Base-by-base conservation (phyloP, 371 early-diverging fungal genomes). In the Mucor irregularis region DNA sequence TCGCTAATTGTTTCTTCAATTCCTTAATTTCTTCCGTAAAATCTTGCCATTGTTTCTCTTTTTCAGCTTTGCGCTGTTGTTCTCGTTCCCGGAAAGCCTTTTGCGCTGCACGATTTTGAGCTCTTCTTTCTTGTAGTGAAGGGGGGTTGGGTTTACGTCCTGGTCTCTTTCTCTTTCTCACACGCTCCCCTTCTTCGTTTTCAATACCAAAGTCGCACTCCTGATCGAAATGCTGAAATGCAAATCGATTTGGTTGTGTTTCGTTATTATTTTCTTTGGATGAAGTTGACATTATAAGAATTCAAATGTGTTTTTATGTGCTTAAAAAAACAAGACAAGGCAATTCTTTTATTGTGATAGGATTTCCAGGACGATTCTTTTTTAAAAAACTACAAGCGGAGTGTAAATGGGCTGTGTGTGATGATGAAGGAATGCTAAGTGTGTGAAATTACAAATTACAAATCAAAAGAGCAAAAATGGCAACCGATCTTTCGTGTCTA, bases 101-200 rank as follows among this genome's bases (percentile, higher is more conserved):
- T 33, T 67, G 68, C 0, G 63, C 53, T 19, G 60, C 49, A 44
- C 68, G 40, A 21, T 67, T 67, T 51, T 67, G 68, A 0, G 54
- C 68, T 46, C 58, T 34, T 54, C 63, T 37, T 25, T 63, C 58
- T 34, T 61, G 58, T 19, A 42, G 17, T 0, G 55, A 42, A 28
- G 68, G 68, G 10, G 68, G 68, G 16, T 67, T 62, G 1, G 68
- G 59, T 16, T 67, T 67, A 26, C 68, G 40, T 19, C 68, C 68
- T 14, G 68, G 68, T 26, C 34, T 49, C 25, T 67, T 67, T 51
- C 53, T 50, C 29, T 67, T 67, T 10, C 59, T 46, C 0, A 63
- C 19, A 29, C 64, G 33, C 33, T 67, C 60, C 10, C 64, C 68
- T 24, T 54, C 10, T 7, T 33, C 55, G 30, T 54, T 59, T 29